Conservation (phyloP, 768 basidiomycete genomes). For the Podaxis sp. region DNA sequence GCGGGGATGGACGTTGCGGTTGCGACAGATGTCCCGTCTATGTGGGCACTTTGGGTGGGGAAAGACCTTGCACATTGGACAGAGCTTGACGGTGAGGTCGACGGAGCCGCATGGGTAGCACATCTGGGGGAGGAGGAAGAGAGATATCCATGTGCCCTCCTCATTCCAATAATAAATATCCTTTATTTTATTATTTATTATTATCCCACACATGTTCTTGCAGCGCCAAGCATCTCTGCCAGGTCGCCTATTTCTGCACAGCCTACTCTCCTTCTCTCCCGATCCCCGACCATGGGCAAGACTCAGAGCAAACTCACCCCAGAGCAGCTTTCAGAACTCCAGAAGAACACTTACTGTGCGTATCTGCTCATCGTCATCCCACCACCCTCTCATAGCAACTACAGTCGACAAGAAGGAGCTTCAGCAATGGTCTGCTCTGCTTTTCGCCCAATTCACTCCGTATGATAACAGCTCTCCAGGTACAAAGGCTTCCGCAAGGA, state of each 20-base stretch:
- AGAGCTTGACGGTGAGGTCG: constrained; percentile 65
- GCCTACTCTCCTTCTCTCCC: constrained; percentile 21
- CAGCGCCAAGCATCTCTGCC: background rate
- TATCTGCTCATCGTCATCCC: constrained; percentile 19
- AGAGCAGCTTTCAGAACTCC: constrained; percentile 91
- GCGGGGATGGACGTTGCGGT: constrained; percentile 71
- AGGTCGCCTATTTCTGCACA: constrained; percentile 21
- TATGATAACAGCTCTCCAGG: constrained; percentile 45
- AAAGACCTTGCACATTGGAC: constrained; percentile 87
- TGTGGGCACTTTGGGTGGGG: constrained; percentile 76
- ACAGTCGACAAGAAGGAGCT: constrained; percentile 95
- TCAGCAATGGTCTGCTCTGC: constrained; percentile 74
- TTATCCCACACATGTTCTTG: constrained; percentile 6
- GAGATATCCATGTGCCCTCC: constrained; percentile 17
- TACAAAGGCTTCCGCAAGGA: constrained; percentile 99
- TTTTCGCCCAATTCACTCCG: constrained; percentile 12
- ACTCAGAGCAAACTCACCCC: constrained; percentile 93
- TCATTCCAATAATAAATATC: constrained; percentile 15
- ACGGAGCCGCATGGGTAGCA: constrained; percentile 71
- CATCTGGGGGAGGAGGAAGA: constrained; percentile 45
- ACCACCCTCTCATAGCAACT: constrained; percentile 16
- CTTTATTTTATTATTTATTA: constrained; percentile 17
- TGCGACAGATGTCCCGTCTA: constrained; percentile 71
- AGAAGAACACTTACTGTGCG: constrained; percentile 97
- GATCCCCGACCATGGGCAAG: constrained; percentile 78